A percentile compares a stretch with the other conserved stretches of the same genome.
Evolutionary conservation across 192 early-diverging fungal species (phyloP).

Genomic region (Podochytrium sp.): DNA sequence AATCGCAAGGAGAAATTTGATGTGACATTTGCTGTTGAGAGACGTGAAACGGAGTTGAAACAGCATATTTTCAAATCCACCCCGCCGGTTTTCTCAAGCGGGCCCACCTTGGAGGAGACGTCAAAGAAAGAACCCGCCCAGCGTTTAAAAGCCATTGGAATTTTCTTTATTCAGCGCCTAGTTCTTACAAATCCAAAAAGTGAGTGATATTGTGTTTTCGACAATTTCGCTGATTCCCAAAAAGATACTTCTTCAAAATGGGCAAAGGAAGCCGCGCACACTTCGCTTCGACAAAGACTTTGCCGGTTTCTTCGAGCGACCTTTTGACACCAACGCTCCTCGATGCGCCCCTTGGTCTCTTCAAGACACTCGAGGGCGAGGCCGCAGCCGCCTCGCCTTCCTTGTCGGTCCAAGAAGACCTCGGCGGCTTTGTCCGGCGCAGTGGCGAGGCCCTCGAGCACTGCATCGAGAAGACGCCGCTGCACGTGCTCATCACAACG

Average conservation of each 20-base stretch:
- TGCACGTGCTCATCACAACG: slow-evolving; percentile 86
- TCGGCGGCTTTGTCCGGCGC: slow-evolving; percentile 15
- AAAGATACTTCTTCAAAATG: slow-evolving; percentile 30
- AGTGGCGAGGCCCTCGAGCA: slow-evolving; percentile 25
- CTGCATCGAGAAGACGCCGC: slow-evolving; percentile 71
- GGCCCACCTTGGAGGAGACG: no score
- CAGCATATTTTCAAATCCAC: no score
- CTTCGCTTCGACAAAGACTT: slow-evolving; percentile 32
- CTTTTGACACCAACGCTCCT: slow-evolving; percentile 27
- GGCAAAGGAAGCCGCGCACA: slow-evolving; percentile 54
- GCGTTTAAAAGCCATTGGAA: no score
- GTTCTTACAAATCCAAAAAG: no score
- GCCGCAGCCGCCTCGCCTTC: background rate
- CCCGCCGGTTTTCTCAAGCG: no score
- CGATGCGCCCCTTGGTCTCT: slow-evolving; percentile 27
- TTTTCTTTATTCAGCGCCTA: no score
- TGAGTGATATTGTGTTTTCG: no score
- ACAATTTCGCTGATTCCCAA: background rate
- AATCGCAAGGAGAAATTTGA: no score
- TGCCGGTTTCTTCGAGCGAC: slow-evolving; percentile 44
- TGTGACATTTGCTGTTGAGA: no score
- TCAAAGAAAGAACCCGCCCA: no score
- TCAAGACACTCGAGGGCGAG: background rate
- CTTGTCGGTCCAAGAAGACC: background rate
- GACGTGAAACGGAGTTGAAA: no score